A percentile compares a stretch with the other conserved stretches of the same genome.
Evolutionary conservation across 2,329 filamentous ascomycete species (phyloP).

Genomic region (Chaetomiaceae sp.): DNA sequence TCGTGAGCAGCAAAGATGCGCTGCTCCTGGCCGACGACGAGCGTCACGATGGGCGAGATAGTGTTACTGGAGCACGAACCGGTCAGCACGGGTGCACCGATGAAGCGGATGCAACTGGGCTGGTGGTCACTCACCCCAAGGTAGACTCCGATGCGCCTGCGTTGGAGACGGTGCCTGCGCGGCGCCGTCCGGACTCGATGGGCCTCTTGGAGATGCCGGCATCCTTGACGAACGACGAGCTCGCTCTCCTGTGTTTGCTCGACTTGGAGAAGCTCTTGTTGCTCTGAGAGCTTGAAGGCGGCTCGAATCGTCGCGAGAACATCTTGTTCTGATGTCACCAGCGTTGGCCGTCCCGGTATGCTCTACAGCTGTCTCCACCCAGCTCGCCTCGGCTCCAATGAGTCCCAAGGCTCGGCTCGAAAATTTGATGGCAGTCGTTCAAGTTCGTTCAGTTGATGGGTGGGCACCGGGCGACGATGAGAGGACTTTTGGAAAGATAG

Average conservation of each 20-base stretch:
- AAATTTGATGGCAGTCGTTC: background rate
- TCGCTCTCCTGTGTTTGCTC: constrained; percentile 45
- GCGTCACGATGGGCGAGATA: constrained; percentile 67
- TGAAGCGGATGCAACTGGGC: background rate
- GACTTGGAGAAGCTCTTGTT: constrained; percentile 50
- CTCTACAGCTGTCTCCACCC: constrained; percentile 1
- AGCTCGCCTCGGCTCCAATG: background rate
- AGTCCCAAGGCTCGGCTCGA: constrained; percentile 5
- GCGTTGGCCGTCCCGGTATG: background rate
- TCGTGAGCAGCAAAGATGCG: constrained; percentile 89
- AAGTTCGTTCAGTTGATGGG: background rate
- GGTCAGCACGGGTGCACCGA: constrained; percentile 4
- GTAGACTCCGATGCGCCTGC: constrained; percentile 32
- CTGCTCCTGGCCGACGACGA: constrained; percentile 73
- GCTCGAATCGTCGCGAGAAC: constrained; percentile 44
- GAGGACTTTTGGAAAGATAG: background rate
- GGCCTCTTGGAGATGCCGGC: constrained; percentile 49
- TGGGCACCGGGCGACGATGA: background rate
- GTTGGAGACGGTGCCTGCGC: constrained; percentile 43
- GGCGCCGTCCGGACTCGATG: constrained; percentile 44
- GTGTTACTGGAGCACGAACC: constrained; percentile 38
- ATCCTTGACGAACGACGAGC: constrained; percentile 49
- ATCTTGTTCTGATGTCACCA: constrained; percentile 31
- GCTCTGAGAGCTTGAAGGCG: constrained; percentile 28
- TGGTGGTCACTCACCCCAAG: constrained; percentile 37